Percentiles rank a stretch among this genome's conserved stretches.
phyloP scores from a whole-genome alignment of 345 rosid species.

The Brassica carinata region DNA sequence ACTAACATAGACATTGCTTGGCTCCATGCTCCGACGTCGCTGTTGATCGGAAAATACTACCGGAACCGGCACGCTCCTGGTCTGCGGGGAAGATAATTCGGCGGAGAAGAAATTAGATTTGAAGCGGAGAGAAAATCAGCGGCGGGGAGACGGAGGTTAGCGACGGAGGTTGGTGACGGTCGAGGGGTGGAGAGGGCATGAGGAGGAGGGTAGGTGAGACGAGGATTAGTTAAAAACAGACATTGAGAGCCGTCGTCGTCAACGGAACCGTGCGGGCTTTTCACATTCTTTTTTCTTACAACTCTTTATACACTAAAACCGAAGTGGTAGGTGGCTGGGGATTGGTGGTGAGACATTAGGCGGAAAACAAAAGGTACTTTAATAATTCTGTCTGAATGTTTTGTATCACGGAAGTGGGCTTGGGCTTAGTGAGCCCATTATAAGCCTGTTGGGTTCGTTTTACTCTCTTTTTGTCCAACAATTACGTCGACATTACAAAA shows the following conservation, averaged over 20 bases:
- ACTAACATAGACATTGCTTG: slow-evolving; percentile 37
- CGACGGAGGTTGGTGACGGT: slow-evolving; percentile 35
- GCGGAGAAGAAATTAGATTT: slow-evolving; percentile 12
- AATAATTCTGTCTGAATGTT: no score
- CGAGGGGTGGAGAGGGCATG: slow-evolving; percentile 17
- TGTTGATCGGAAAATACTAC: slow-evolving; percentile 25
- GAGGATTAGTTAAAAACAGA: slow-evolving; percentile 21
- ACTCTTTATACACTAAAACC: no score
- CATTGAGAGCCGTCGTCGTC: slow-evolving; percentile 3
- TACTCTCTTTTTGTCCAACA: no score
- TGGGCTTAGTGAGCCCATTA: not conserved
- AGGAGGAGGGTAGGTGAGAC: slow-evolving; percentile 41
- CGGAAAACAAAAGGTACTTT: no score
- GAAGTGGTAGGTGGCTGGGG: not conserved
- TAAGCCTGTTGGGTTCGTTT: not conserved
- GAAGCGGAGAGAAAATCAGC: slow-evolving; percentile 13
- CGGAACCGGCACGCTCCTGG: slow-evolving; percentile 8
- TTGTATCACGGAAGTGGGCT: not conserved
- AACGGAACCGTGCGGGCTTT: not conserved
- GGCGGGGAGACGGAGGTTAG: slow-evolving; percentile 19
- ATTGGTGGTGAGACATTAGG: not conserved
- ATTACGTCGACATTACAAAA: not conserved
- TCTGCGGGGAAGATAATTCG: not conserved
- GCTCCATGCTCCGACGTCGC: slow-evolving; percentile 18
- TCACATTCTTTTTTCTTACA: not conserved